Conservation (phyloP, 768 basidiomycete genomes). For the Boletus sp. region DNA sequence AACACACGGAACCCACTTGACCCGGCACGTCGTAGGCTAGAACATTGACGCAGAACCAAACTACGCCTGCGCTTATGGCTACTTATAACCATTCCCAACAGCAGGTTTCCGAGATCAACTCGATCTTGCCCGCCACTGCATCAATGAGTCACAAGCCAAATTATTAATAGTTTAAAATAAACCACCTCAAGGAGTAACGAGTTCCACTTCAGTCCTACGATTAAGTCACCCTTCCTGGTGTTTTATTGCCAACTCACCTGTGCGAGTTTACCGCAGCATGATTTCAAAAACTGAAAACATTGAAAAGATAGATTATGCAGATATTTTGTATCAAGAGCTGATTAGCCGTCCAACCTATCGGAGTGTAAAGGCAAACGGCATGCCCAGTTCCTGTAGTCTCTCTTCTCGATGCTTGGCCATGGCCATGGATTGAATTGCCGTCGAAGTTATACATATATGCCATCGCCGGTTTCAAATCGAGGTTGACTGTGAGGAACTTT, state of each 20-base stretch:
- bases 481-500: constrained; percentile 39
- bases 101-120: constrained; percentile 7
- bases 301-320: background rate
- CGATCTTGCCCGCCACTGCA: background rate
- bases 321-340: constrained; percentile 58
- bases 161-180: background rate
- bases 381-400: constrained; percentile 60
- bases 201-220: background rate
- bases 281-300: no score
- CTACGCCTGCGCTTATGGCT: background rate
- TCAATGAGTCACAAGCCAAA: background rate
- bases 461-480: constrained; percentile 39
- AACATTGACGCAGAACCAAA: background rate
- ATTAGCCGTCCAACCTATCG: constrained; percentile 64
- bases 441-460: constrained; percentile 22
- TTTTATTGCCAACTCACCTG: background rate
- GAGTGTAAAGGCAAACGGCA: constrained; percentile 51
- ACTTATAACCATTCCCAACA: background rate
- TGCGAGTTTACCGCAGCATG: background rate
- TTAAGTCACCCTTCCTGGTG: background rate
- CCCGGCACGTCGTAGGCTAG: background rate
- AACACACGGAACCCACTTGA: background rate
- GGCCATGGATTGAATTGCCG: constrained; percentile 15
- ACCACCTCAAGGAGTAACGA: background rate
- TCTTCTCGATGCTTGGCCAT: constrained; percentile 48